Evolutionary conservation across 164 flowering plant species (phyloP).

Genomic region (Chloranthus sessilifolius): DNA sequence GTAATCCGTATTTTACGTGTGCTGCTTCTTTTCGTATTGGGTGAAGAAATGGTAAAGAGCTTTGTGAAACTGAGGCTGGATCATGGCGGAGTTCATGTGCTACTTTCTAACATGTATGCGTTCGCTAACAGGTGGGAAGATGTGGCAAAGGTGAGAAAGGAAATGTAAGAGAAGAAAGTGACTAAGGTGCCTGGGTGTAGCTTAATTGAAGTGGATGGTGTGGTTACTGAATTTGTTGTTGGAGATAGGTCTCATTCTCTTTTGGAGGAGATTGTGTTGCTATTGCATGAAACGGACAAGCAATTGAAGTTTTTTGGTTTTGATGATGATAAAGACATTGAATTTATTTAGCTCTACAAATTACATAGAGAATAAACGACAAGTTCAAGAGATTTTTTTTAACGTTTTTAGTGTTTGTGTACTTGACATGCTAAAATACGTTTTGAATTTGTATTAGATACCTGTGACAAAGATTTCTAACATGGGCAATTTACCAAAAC

Average conservation of each 20-base stretch:
- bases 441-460: too few species aligned
- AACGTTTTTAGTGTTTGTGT: too few species aligned
- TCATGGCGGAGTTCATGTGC: constrained; percentile 40
- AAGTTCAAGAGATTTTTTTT: too few species aligned
- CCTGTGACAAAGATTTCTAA: too few species aligned
- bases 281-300: constrained; percentile 24
- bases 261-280: constrained; percentile 17
- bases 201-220: constrained; percentile 40
- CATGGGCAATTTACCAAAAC: too few species aligned
- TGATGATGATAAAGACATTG: constrained; percentile 22
- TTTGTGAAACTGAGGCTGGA: constrained; percentile 29
- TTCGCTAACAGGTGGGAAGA: constrained; percentile 40
- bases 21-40: too few species aligned
- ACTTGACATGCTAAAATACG: too few species aligned
- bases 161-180: constrained; percentile 39
- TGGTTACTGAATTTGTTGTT: constrained; percentile 31
- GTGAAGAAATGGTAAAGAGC: constrained; percentile 26
- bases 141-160: constrained; percentile 44
- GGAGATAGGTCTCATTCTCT: constrained; percentile 28
- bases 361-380: too few species aligned
- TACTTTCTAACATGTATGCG: constrained; percentile 56
- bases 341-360: too few species aligned
- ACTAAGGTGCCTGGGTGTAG: constrained; percentile 52
- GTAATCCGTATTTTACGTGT: too few species aligned
- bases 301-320: constrained; percentile 24